Conservation (phyloP, 1,284 basidiomycete species). For the Cryptococcus hybrid region DNA sequence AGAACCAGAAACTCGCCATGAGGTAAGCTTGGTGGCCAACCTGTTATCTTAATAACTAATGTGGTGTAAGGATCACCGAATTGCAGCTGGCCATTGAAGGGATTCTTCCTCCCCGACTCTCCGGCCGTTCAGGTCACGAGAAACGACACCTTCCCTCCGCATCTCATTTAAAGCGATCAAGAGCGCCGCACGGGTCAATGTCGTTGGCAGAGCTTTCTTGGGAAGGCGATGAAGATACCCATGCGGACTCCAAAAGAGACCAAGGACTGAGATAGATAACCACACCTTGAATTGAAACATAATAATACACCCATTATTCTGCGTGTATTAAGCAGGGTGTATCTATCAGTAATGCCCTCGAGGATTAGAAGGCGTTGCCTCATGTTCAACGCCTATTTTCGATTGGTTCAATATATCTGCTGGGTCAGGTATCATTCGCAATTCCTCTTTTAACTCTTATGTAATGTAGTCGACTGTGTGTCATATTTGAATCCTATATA, state of each 20-base stretch:
- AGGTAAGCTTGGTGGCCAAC: slow-evolving; percentile 9
- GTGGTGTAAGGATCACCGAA: slow-evolving; percentile 18
- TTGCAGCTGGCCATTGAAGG: slow-evolving; percentile 24
- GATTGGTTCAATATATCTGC: too few species aligned
- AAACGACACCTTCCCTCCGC: background rate
- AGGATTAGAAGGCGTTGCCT: too few species aligned
- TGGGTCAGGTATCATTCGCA: too few species aligned
- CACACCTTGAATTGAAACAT: too few species aligned
- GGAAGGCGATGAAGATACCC: background rate
- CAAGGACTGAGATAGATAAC: too few species aligned
- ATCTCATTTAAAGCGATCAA: slow-evolving; percentile 6
- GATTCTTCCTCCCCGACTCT: slow-evolving; percentile 10
- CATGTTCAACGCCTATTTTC: too few species aligned
- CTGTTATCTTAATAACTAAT: background rate
- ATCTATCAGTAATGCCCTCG: too few species aligned
- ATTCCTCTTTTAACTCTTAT: too few species aligned
- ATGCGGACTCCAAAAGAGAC: background rate
- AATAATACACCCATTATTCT: too few species aligned
- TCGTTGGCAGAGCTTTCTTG: slow-evolving; percentile 9
- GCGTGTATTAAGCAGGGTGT: too few species aligned
- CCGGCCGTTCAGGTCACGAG: background rate
- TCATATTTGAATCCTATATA: too few species aligned
- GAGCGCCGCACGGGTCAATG: slow-evolving; percentile 1
- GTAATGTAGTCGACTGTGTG: too few species aligned
- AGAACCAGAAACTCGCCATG: slow-evolving; percentile 13